Conservation (phyloP, 768 basidiomycete genomes). For the Terana coerulea region DNA sequence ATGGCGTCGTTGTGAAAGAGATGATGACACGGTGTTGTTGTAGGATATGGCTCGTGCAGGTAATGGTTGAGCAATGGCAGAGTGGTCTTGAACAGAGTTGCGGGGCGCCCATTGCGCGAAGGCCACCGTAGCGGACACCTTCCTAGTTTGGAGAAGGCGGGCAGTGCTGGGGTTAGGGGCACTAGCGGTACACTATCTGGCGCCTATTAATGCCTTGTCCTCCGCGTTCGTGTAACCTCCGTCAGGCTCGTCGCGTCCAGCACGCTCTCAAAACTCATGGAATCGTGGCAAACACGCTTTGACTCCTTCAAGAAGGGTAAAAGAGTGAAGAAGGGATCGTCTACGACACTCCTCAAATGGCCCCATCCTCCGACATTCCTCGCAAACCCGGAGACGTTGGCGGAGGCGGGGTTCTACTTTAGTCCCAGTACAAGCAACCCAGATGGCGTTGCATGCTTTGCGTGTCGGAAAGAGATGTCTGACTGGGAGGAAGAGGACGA, state of each 20-base stretch:
- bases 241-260: no score
- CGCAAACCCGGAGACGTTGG: constrained; percentile 72
- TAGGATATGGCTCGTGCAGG: not conserved
- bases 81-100: not conserved
- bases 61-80: not conserved
- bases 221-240: no score
- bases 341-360: constrained; percentile 60
- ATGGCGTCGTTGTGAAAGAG: constrained; percentile 13
- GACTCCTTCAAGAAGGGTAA: constrained; percentile 66
- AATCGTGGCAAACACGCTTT: constrained; percentile 39
- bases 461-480: constrained; percentile 76
- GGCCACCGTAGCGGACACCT: no score
- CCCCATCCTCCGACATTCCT: constrained; percentile 62
- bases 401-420: constrained; percentile 90
- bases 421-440: constrained; percentile 60
- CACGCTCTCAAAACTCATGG: constrained; percentile 15
- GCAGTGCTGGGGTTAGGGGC: no score
- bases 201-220: no score
- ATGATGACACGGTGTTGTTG: not conserved
- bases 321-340: constrained; percentile 50
- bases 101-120: no score
- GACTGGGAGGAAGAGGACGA: constrained; percentile 87
- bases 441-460: constrained; percentile 80
- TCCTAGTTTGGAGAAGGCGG: no score
- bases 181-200: no score